Percentiles rank a stretch among this genome's conserved stretches.
phyloP scores from a whole-genome alignment of 2,329 filamentous ascomycete genomes.

The Leptographium lundbergii region DNA sequence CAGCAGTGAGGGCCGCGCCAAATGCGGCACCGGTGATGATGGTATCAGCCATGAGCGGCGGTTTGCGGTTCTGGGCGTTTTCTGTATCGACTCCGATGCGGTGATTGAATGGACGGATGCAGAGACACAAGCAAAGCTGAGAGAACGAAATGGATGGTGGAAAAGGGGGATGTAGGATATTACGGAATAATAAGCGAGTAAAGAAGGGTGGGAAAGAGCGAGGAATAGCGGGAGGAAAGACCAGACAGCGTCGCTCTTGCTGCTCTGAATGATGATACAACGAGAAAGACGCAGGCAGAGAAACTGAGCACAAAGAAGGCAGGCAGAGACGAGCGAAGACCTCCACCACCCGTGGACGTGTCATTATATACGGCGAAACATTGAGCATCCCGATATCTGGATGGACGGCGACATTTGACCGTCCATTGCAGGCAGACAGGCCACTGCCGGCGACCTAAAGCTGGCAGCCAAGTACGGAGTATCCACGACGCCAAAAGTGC shows the following conservation, averaged over 20 bases:
- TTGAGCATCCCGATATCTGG: too few species aligned
- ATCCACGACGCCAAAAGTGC: too few species aligned
- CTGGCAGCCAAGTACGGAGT: too few species aligned
- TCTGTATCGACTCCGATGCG: background rate
- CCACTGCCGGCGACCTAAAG: too few species aligned
- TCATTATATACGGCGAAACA: too few species aligned
- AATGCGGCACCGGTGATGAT: conserved; percentile 43
- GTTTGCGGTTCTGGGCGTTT: background rate
- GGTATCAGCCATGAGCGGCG: conserved; percentile 15
- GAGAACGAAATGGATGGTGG: background rate
- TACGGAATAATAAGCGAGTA: background rate
- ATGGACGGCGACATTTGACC: too few species aligned
- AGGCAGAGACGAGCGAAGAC: background rate
- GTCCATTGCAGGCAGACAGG: too few species aligned
- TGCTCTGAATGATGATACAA: background rate
- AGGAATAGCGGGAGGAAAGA: background rate
- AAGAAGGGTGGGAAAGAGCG: background rate
- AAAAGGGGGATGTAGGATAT: too few species aligned
- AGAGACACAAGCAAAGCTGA: too few species aligned
- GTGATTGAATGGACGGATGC: background rate
- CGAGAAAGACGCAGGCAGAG: background rate
- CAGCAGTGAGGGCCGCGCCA: conserved; percentile 45
- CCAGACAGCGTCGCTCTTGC: background rate
- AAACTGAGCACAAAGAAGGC: background rate
- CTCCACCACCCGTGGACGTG: too few species aligned